Conservation (phyloP, 1,139 yeast species). For the Pichia sp. region DNA sequence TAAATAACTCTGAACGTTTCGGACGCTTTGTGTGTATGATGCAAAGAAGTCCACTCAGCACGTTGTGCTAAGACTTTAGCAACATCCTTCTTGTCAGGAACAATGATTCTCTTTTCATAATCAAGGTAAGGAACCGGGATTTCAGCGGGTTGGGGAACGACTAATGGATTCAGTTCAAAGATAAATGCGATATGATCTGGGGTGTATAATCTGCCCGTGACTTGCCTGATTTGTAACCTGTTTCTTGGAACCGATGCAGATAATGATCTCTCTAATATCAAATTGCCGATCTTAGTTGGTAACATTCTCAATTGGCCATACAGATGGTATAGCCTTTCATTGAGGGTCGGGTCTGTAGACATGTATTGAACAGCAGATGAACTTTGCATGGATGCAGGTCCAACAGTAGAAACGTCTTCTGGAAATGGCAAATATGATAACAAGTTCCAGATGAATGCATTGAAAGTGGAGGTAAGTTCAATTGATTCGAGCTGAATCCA, state of each 20-base stretch:
- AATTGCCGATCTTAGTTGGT: constrained; percentile 23
- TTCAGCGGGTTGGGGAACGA: constrained; percentile 38
- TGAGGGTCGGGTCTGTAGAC: background rate
- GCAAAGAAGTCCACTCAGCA: constrained; percentile 40
- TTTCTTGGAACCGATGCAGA: constrained; percentile 22
- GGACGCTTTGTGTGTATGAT: constrained; percentile 40
- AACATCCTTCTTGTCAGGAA: constrained; percentile 39
- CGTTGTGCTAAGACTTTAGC: constrained; percentile 33
- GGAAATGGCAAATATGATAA: constrained; percentile 20
- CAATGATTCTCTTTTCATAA: constrained; percentile 37
- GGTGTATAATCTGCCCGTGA: constrained; percentile 18
- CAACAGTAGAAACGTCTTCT: constrained; percentile 12
- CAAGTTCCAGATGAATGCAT: constrained; percentile 21
- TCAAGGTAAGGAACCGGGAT: constrained; percentile 44
- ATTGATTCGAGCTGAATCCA: background rate
- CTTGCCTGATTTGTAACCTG: constrained; percentile 19
- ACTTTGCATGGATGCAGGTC: constrained; percentile 12
- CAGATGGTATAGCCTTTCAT: background rate
- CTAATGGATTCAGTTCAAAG: constrained; percentile 29
- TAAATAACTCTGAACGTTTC: constrained; percentile 40
- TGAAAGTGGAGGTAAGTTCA: constrained; percentile 4
- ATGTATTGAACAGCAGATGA: constrained; percentile 1
- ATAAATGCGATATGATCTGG: constrained; percentile 25
- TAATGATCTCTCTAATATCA: constrained; percentile 22
- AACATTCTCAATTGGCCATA: constrained; percentile 5